These are phyloP conservation scores for Leccinum sublutescens DNA, from an alignment of 768 basidiomycete species.

Conservation along the genomic window DNA sequence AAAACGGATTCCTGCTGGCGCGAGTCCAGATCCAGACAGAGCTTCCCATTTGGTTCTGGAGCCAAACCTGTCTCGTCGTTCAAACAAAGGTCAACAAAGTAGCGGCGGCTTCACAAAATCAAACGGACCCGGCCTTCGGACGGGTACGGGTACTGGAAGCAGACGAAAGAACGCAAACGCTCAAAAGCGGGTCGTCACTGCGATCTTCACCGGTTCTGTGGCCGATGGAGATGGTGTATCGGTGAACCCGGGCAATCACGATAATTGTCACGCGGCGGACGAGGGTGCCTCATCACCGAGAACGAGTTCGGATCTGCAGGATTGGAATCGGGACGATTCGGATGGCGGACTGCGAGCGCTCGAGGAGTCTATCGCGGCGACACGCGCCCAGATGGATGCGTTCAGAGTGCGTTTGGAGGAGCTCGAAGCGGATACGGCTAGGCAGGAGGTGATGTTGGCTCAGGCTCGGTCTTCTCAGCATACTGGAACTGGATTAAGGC, in stretches of 20 bases:
- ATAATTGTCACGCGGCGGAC: background rate
- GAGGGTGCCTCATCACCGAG: background rate
- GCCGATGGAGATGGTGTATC: background rate
- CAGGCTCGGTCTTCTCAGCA: background rate
- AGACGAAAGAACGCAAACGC: conserved; percentile 5
- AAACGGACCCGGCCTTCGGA: background rate
- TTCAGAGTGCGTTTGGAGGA: conserved; percentile 29
- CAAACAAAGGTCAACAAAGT: background rate
- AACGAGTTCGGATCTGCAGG: background rate
- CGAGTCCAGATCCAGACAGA: background rate
- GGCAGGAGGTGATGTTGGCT: conserved; percentile 11
- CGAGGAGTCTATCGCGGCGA: conserved; percentile 24
- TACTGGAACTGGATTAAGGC: background rate
- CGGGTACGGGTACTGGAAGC: conserved; percentile 7
- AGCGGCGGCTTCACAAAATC: background rate
- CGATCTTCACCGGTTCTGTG: conserved; percentile 27
- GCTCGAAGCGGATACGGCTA: conserved; percentile 23
- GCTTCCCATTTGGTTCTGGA: background rate
- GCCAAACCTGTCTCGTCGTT: background rate
- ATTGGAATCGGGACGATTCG: background rate
- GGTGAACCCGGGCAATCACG: background rate
- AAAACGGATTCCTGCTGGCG: conserved; percentile 22
- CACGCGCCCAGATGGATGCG: conserved; percentile 25
- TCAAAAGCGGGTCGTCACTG: conserved; percentile 28
- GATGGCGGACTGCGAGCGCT: conserved; percentile 17